Base-by-base conservation (phyloP, 2,329 filamentous ascomycete species). In the Emergomyces orientalis region DNA sequence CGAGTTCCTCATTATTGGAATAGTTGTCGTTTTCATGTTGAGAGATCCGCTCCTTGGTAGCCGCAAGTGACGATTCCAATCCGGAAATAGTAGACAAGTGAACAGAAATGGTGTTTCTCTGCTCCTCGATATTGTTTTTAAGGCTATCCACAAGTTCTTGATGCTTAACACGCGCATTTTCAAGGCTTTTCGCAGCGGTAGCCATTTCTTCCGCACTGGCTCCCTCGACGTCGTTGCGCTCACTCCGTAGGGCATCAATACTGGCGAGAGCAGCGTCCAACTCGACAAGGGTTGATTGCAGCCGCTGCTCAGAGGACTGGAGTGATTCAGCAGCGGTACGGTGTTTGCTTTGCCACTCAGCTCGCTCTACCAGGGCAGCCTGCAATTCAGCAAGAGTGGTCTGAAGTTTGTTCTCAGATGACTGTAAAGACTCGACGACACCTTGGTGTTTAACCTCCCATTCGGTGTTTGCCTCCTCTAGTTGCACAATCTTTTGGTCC, bases 401-500 rank as follows among this genome's bases (percentile, higher is more conserved):
- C 60, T 86, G 82, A 71, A 96, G 86, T 54, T 88, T 82, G 59
- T 82, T 80, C 76, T 97, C 90, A 0, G 88, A 89, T 17, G 80
- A 77, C 67, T 88, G 84, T 79, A 94, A 86, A 1, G 86, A 84
- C 63, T 86, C 82, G 34, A 96, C 79, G 0, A 86, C 85, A 52
- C 81, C 77, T 67, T 87, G 79, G 73, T 97, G 91, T 77, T 90
- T 91, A 52, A 74, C 77, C 71, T 94, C 86, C 89, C 90, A 94
- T 19, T 81, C 79, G 0, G 80, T 80, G 30, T 96, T 81, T 70
- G 96, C 90, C 1, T 81, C 75, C 70, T 94, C 83, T 7, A 97
- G 81, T 54, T 84, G 79, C 1, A 79, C 76, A 66, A 96, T 83
- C 71, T 84, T 84, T 65, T 82, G 76, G 32, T 84, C 79, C 22